Evolutionary conservation across 2,329 filamentous ascomycete species (phyloP), one percentile per base, ranked within the genome.

Genomic region (Aspergillus unguis): DNA sequence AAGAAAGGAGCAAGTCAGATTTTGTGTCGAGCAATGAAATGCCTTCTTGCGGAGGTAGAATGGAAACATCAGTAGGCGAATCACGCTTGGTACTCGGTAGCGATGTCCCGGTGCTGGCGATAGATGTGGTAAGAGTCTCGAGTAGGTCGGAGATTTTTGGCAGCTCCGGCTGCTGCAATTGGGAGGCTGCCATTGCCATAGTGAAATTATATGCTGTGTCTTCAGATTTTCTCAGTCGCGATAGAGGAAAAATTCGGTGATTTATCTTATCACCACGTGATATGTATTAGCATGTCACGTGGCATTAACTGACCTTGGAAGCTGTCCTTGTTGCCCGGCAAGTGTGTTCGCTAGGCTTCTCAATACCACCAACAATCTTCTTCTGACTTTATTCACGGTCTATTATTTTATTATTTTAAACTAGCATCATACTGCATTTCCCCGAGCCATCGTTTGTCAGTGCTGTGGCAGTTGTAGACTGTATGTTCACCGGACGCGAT

Each of bases 11-110:
- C n/a, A 99, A 81, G 69, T 99, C 94, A 73, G 95, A 97, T 76
- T 99, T 99, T 59, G 90, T 85, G 68, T 97, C 91, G 65, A 99
- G 85, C 1, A 99, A 84, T 0, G 94, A 96, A 53, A 99, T 94
- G 66, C 94, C 92, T 64, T 96, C 85, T 58, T 86, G 80, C 1
- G 88, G 86, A n/a, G 88, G 83, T 44, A 87, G 76, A 54, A 95
- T 81, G 10, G 86, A 84, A 53, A 91, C 84, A 42, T 86, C 78
- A 0, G 88, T 84, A 0, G 64, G 53, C 2, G 58, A 53, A 47
- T 67, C 65, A 17, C 66, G 65, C 45, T 59, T 55, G 2, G 63
- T 29, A 31, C 63, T 60, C 3, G 71, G 72, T 25, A 75, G 65
- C 2, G 71, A 72, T 4, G 66, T 65, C 6, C 61, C 58, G 4